Conservation (phyloP, 2,329 filamentous ascomycete species). For the Plectosphaerella plurivora region DNA sequence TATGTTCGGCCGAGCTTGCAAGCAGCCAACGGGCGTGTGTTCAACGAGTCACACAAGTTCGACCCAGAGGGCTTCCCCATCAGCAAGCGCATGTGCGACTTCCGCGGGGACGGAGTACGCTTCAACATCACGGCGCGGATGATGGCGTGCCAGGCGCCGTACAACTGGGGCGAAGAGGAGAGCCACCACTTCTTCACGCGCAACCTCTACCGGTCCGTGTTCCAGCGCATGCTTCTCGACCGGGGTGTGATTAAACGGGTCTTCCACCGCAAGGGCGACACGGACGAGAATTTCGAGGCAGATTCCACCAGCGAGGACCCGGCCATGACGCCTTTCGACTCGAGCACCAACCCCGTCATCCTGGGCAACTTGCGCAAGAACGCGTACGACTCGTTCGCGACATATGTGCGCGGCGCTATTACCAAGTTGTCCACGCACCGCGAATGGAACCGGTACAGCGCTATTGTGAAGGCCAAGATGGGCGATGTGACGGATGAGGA, state of each 20-base stretch:
- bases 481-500: conserved; percentile 67
- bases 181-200: conserved; percentile 86
- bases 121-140: conserved; percentile 95
- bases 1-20: conserved; percentile 67
- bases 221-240: conserved; percentile 92
- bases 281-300: conserved; percentile 14
- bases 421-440: conserved; percentile 61
- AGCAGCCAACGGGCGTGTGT: conserved; percentile 63
- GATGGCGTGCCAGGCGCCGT: conserved; percentile 95
- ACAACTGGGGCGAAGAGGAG: conserved; percentile 81
- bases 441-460: conserved; percentile 54
- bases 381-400: conserved; percentile 69
- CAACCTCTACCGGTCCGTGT: conserved; percentile 85
- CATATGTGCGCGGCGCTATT: conserved; percentile 78
- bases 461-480: conserved; percentile 63
- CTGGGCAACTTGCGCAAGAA: conserved; percentile 80
- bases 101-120: conserved; percentile 61
- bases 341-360: conserved; percentile 73
- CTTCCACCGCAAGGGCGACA: conserved; percentile 29
- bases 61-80: conserved; percentile 95
- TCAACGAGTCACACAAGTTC: conserved; percentile 62
- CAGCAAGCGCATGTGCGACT: conserved; percentile 63
- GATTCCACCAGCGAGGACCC: conserved; percentile 10
- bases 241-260: conserved; percentile 66
- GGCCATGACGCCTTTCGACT: conserved; percentile 39